phyloP scores from a whole-genome alignment of 208 protist species.

The Phytomonas sp. region DNA sequence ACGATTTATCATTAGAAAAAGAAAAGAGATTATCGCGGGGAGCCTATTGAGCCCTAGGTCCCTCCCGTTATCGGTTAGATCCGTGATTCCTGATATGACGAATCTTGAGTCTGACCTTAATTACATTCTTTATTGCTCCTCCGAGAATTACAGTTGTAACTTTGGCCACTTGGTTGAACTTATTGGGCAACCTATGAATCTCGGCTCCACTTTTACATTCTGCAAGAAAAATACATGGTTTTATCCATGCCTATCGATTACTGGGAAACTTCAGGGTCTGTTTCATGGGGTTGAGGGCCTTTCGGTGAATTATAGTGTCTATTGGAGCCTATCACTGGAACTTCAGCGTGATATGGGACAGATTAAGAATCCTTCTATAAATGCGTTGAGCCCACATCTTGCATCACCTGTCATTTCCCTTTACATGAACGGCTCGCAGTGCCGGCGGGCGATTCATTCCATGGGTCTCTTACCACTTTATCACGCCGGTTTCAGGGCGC shows the following conservation, averaged over 20 bases:
- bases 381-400: constrained; percentile 53
- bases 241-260: constrained; percentile 51
- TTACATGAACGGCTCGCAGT: constrained; percentile 12
- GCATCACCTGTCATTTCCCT: constrained; percentile 60
- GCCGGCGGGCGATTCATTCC: no score
- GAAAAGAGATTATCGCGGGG: no score
- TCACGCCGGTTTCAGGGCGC: no score
- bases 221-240: constrained; percentile 46
- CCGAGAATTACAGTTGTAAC: no score
- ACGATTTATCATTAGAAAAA: constrained; percentile 21
- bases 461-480: no score
- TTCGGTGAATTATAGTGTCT: constrained; percentile 40
- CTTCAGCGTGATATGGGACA: constrained; percentile 46
- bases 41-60: no score
- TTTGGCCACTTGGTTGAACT: no score
- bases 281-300: constrained; percentile 18
- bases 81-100: no score
- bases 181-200: no score
- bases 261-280: constrained; percentile 36
- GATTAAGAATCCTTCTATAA: constrained; percentile 17
- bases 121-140: constrained; percentile 23
- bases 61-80: no score
- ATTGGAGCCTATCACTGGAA: constrained; percentile 66
- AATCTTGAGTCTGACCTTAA: neutral
- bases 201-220: no score